Conservation (phyloP, 225 moss, liverwort and hornwort genomes). For the Sphagnum tenellum region DNA sequence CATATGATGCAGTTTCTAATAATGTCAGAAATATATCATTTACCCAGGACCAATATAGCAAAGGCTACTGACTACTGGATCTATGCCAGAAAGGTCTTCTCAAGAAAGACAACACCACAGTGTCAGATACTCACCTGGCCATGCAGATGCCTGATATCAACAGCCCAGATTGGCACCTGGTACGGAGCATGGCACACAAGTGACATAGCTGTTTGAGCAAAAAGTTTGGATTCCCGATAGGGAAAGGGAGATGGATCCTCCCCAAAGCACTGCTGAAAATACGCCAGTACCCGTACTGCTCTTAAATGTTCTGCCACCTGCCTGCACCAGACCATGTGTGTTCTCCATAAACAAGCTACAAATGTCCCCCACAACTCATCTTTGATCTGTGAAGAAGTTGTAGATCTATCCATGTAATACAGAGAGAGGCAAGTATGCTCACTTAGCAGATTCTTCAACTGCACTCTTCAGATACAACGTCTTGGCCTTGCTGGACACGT, state of each 20-base stretch:
- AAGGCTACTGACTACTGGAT: too few species aligned
- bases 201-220: slow-evolving; percentile 58
- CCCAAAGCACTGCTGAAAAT: slow-evolving; percentile 72
- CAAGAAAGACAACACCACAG: too few species aligned
- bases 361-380: too few species aligned
- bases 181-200: slow-evolving; percentile 63
- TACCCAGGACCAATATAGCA: too few species aligned
- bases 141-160: slow-evolving; percentile 73
- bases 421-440: slow-evolving; percentile 8
- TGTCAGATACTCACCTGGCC: slow-evolving; percentile 47
- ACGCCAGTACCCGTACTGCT: slow-evolving; percentile 63
- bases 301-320: slow-evolving; percentile 63
- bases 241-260: slow-evolving; percentile 58
- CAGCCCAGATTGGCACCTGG: slow-evolving; percentile 56
- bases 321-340: slow-evolving; percentile 30
- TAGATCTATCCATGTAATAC: too few species aligned
- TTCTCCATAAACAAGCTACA: neutral
- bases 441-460: slow-evolving; percentile 49
- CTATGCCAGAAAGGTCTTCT: too few species aligned
- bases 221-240: slow-evolving; percentile 65
- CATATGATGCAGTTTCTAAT: too few species aligned
- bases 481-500: slow-evolving; percentile 36
- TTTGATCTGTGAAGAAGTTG: too few species aligned
- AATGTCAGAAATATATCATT: too few species aligned
- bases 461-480: slow-evolving; percentile 60